Conservation (phyloP, 768 basidiomycete species). For the Phanerodontia chrysosporium region DNA sequence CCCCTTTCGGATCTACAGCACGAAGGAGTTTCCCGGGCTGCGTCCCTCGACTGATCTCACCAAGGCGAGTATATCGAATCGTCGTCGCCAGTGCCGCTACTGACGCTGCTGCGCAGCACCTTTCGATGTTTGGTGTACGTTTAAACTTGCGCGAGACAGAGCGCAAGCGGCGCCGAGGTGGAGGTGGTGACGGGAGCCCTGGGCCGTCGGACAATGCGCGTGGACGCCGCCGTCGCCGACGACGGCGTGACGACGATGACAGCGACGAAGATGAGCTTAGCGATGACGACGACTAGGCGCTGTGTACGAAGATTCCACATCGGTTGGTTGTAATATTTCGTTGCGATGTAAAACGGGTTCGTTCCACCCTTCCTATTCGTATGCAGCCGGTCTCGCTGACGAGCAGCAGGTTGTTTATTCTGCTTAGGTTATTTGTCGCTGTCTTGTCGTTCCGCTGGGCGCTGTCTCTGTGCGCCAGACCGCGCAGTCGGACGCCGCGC, state of each 20-base stretch:
- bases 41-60: conserved; percentile 64
- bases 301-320: background rate
- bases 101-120: conserved; percentile 31
- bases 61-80: conserved; percentile 38
- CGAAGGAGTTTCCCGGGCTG: conserved; percentile 68
- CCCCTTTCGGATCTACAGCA: conserved; percentile 60
- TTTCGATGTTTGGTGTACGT: conserved; percentile 53
- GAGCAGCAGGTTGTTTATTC: background rate
- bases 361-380: background rate
- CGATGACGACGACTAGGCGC: conserved; percentile 1
- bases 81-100: background rate
- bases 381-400: background rate
- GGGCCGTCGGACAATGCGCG: background rate
- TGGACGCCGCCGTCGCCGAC: conserved; percentile 3
- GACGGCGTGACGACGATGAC: conserved; percentile 4
- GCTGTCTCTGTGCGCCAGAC: background rate
- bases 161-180: conserved; percentile 38
- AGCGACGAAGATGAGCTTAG: conserved; percentile 4
- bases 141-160: conserved; percentile 58
- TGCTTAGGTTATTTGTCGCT: background rate
- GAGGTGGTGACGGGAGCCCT: conserved; percentile 28
- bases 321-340: background rate
- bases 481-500: background rate
- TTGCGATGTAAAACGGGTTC: background rate
- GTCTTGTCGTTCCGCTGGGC: background rate